Conservation (phyloP, 345 rosid genomes). For the Murraya paniculata region DNA sequence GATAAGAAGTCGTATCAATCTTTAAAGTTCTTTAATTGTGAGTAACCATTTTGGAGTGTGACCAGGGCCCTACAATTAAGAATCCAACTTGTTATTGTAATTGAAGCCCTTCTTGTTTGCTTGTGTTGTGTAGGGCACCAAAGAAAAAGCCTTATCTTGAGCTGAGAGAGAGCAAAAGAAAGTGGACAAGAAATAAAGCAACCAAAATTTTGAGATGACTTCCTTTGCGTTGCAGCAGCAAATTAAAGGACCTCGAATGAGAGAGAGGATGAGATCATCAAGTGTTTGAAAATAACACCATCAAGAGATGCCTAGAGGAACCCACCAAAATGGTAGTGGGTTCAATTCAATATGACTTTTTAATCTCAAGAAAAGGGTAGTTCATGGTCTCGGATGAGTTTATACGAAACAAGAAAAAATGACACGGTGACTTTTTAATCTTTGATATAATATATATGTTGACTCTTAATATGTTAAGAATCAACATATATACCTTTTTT, state of each 20-base stretch:
- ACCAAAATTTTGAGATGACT: conserved; percentile 18
- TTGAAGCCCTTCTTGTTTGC: conserved; percentile 32
- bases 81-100: conserved; percentile 23
- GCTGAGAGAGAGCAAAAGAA: conserved; percentile 2
- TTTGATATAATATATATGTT: too few relatives aligned
- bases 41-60: conserved; percentile 24
- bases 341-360: too few relatives aligned
- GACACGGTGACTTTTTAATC: too few relatives aligned
- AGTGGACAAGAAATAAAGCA: conserved; percentile 31
- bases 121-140: conserved; percentile 28
- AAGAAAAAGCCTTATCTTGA: conserved; percentile 5
- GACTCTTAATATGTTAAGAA: too few relatives aligned
- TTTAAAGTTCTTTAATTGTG: conserved; percentile 25
- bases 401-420: too few relatives aligned
- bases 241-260: background rate
- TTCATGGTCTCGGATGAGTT: too few relatives aligned
- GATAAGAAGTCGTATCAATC: conserved; percentile 46
- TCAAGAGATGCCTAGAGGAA: too few relatives aligned
- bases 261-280: background rate
- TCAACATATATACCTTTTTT: too few relatives aligned
- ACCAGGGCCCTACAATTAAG: conserved; percentile 34
- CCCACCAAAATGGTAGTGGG: too few relatives aligned
- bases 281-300: background rate
- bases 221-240: background rate
- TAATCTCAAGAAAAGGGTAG: too few relatives aligned